phyloP scores from a whole-genome alignment of 108 stramenopile species.

The Cylindrotheca closterium region DNA sequence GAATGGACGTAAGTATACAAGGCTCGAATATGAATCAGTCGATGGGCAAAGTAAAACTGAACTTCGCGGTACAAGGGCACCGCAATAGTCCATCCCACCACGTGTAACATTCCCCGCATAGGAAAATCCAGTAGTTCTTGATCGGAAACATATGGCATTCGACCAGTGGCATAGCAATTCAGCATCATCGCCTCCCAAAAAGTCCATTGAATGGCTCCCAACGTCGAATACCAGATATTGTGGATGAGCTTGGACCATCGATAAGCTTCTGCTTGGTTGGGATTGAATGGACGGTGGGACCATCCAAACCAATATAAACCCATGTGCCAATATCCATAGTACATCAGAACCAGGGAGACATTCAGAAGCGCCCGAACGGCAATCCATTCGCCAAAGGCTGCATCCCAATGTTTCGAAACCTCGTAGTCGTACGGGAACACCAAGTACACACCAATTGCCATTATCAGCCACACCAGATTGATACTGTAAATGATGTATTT shows the following conservation, averaged over 20 bases:
- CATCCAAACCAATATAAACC: conserved; percentile 19
- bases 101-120: neutral
- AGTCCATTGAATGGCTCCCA: conserved; percentile 39
- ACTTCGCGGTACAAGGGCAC: conserved; percentile 23
- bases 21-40: conserved; percentile 27
- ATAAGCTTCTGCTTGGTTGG: conserved; percentile 7
- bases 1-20: conserved; percentile 45
- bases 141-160: neutral
- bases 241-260: conserved; percentile 18
- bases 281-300: conserved; percentile 22
- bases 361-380: neutral
- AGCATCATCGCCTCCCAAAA: conserved; percentile 18
- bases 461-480: neutral
- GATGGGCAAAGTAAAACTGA: conserved; percentile 41
- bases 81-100: conserved; percentile 6
- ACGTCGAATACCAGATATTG: conserved; percentile 24
- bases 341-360: neutral
- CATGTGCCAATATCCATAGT: conserved; percentile 33
- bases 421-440: neutral
- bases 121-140: neutral
- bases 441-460: neutral
- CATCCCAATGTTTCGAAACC: neutral
- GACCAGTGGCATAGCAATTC: conserved; percentile 14
- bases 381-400: neutral
- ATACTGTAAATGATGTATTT: neutral